Base-by-base conservation (phyloP, 768 basidiomycete genomes). In the Kwoniella dendrophila region DNA sequence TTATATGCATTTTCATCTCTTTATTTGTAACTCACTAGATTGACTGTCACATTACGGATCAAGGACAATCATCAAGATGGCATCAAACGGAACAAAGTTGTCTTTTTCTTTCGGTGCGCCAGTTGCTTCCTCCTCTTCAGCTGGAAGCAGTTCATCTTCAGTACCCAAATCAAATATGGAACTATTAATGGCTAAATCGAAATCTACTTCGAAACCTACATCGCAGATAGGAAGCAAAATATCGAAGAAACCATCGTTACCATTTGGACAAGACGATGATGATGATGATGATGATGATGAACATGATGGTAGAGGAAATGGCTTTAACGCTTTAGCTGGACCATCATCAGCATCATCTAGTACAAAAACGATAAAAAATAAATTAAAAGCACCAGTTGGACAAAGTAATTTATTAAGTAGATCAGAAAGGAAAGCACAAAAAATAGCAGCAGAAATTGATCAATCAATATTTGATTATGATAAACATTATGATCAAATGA, bases 401-500 rank as follows among this genome's bases (percentile, higher is more conserved):
- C 59, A 49, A 33, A 40, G 38, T 6, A 47, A 32, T 18, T 20
- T 64, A 24, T 32, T 75, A 24, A 73, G 72, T 20, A 65, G 79
- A 3, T 55, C 71, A 0, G 69, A 69, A 27, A 59, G 69, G 6
- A 71, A 70, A 48, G 62, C 68, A 10, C 86, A 94, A 81, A 86
- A 90, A 64, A 85, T 85, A 51, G 93, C 94, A 77, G 84, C 86
- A 81, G 83, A 83, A 64, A 82, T 92, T 2, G 95, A 98, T 70
- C 74, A 84, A 43, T 88, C 87, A 0, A 90, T 94, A 3, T 98
- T 89, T 77, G 87, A 94, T 78, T 99, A 99, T 73, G 96, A 99
- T 75, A 93, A 91, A 79, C 87, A 98, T 3, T 98, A 88, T 85
- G 96, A 99, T 72, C 86, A 84, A 68, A 97, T 99, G 88, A 93